A percentile compares a stretch with the other conserved stretches of the same genome.
These are phyloP conservation scores for Mediolabrus comicus DNA, from an alignment of 108 stramenopile genomes.

Conservation along the genomic window DNA sequence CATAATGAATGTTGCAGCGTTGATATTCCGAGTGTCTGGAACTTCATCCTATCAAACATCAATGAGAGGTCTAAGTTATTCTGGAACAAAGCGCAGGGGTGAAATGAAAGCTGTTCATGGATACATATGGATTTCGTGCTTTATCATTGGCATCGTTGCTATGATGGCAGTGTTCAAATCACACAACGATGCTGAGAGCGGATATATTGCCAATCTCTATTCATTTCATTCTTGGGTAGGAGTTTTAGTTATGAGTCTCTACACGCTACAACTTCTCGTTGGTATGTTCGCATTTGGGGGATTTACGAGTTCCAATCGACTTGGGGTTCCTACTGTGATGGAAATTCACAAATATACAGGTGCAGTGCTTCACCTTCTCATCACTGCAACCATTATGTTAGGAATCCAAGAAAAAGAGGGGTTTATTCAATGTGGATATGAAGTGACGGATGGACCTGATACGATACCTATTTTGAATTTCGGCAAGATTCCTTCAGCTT, in stretches of 20 bases:
- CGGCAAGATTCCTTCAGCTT: slow-evolving; percentile 53
- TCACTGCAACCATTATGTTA: slow-evolving; percentile 57
- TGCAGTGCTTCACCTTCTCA: slow-evolving; percentile 49
- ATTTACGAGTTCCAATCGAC: slow-evolving; percentile 11
- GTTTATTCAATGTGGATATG: slow-evolving; percentile 63
- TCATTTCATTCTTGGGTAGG: slow-evolving; percentile 82
- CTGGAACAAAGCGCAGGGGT: slow-evolving; percentile 19
- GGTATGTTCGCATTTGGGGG: slow-evolving; percentile 49
- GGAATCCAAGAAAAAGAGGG: slow-evolving; percentile 83
- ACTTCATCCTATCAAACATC: slow-evolving; percentile 27
- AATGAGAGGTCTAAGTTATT: neutral
- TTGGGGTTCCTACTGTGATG: slow-evolving; percentile 41
- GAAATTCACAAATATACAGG: slow-evolving; percentile 55
- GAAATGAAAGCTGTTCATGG: slow-evolving; percentile 52
- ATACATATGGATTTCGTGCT: slow-evolving; percentile 49
- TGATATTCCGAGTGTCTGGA: slow-evolving; percentile 53
- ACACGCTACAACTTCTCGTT: slow-evolving; percentile 48
- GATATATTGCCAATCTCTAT: slow-evolving; percentile 78
- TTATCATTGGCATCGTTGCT: slow-evolving; percentile 50
- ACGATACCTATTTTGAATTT: slow-evolving; percentile 44
- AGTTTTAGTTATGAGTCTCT: slow-evolving; percentile 50
- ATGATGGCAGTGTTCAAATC: slow-evolving; percentile 70
- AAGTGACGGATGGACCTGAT: slow-evolving; percentile 45
- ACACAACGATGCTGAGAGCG: slow-evolving; percentile 63
- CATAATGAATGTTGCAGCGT: slow-evolving; percentile 63